Conservation (phyloP, 1,139 yeast genomes). For the Pichia sp. region DNA sequence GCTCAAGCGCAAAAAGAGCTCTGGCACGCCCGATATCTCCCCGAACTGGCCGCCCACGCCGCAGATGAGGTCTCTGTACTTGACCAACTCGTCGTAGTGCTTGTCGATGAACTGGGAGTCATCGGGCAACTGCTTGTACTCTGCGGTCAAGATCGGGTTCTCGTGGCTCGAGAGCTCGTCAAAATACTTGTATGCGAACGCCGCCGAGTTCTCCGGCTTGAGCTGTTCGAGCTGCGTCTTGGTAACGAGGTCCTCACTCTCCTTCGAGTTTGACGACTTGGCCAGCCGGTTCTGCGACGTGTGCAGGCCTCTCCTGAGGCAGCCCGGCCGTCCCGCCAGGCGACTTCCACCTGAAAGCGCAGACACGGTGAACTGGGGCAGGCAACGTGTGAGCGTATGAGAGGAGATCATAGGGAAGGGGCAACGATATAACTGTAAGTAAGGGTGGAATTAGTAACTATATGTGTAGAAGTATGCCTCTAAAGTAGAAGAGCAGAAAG, state of each 20-base stretch:
- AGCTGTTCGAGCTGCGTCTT: neutral
- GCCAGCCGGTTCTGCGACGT: conserved; percentile 3
- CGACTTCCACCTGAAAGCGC: neutral
- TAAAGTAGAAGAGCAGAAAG: no score
- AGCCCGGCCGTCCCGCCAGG: no score
- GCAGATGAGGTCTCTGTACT: conserved; percentile 33
- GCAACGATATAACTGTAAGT: neutral
- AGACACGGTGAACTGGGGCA: neutral
- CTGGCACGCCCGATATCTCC: conserved; percentile 22
- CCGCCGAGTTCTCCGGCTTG: conserved; percentile 20
- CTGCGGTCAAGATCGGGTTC: conserved; percentile 20
- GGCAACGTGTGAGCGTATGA: neutral
- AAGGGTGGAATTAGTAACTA: no score
- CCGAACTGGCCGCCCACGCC: conserved; percentile 23
- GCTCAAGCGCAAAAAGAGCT: conserved; percentile 21
- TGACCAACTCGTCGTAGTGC: conserved; percentile 37
- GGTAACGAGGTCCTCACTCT: conserved; percentile 6
- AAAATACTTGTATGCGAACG: conserved; percentile 23
- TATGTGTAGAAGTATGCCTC: no score
- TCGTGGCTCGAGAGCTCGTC: conserved; percentile 12
- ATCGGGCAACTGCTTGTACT: conserved; percentile 44
- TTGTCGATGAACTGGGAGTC: conserved; percentile 45
- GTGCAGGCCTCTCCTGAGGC: neutral
- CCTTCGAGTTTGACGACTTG: conserved; percentile 16
- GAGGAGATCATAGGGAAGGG: neutral